phyloP scores from a whole-genome alignment of 2,329 filamentous ascomycete genomes.

The Orbilia javanica region DNA sequence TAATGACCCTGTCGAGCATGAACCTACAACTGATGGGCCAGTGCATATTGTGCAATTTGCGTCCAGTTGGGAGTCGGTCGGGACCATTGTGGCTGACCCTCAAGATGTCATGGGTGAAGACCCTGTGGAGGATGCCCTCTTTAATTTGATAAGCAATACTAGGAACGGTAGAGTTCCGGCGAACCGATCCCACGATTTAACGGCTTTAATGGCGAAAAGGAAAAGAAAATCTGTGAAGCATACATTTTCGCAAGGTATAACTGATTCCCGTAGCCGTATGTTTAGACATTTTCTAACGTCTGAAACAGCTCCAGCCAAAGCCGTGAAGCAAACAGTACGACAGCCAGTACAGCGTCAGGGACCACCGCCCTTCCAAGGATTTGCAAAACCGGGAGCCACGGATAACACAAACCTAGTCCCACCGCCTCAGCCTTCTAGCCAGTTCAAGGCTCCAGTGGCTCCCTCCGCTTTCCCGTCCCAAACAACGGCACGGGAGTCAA shows the following conservation, averaged over 20 bases:
- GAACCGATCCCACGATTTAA: constrained; percentile 22
- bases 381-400: constrained; percentile 6
- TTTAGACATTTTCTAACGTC: constrained; percentile 2
- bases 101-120: constrained; percentile 12
- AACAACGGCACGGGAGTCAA: constrained; percentile 10
- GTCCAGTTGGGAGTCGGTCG: constrained; percentile 53
- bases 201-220: constrained; percentile 23
- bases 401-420: not conserved
- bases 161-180: constrained; percentile 25
- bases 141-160: constrained; percentile 49
- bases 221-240: constrained; percentile 16
- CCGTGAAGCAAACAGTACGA: constrained; percentile 7
- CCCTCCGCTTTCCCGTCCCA: constrained; percentile 36
- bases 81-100: constrained; percentile 31
- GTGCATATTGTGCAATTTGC: constrained; percentile 47
- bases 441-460: constrained; percentile 14
- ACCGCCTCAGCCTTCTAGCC: not conserved
- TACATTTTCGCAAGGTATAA: constrained; percentile 26
- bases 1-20: constrained; percentile 42
- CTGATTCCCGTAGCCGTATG: not conserved
- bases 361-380: constrained; percentile 31
- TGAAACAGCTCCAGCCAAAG: constrained; percentile 15
- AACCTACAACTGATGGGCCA: constrained; percentile 35
- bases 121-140: constrained; percentile 16
- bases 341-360: constrained; percentile 15